Conservation (phyloP, 2,329 filamentous ascomycete species). For the Colletotrichum cordylinicola region DNA sequence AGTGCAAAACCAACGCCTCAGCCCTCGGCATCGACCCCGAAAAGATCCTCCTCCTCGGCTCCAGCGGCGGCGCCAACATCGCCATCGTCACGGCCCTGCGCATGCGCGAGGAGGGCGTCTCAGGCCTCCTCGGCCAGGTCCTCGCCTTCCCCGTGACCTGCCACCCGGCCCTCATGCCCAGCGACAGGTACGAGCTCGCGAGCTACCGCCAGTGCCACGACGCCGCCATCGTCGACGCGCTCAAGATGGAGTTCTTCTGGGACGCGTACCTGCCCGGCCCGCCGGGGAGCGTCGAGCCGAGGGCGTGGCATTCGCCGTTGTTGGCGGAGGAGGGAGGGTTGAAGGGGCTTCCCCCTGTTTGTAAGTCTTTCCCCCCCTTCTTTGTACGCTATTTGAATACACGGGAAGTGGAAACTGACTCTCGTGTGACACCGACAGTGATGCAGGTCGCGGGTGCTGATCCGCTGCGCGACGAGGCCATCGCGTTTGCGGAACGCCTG, state of each 20-base stretch:
- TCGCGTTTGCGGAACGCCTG: constrained; percentile 42
- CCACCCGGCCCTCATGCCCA: constrained; percentile 40
- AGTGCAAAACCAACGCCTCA: constrained; percentile 34
- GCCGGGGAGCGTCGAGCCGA: constrained; percentile 26
- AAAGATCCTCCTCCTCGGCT: constrained; percentile 39
- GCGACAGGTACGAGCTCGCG: constrained; percentile 37
- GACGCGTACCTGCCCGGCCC: constrained; percentile 36
- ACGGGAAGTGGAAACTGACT: constrained; percentile 11
- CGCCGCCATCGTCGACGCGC: constrained; percentile 32
- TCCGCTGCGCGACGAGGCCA: constrained; percentile 40
- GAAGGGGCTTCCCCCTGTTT: constrained; percentile 34
- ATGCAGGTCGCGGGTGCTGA: constrained; percentile 40
- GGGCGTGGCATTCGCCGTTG: constrained; percentile 35
- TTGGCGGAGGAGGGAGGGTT: constrained; percentile 33
- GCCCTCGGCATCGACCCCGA: constrained; percentile 36
- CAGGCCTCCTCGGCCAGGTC: constrained; percentile 36
- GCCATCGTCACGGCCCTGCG: constrained; percentile 34
- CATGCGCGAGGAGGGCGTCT: constrained; percentile 35
- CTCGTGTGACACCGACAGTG: constrained; percentile 27
- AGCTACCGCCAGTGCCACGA: constrained; percentile 39
- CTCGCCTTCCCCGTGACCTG: constrained; percentile 39
- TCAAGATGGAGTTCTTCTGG: constrained; percentile 38
- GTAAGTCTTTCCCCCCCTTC: constrained; percentile 28
- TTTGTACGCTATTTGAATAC: too few species aligned
- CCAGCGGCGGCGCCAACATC: constrained; percentile 40